Base-by-base conservation (phyloP, 495 filamentous ascomycete genomes). In the Neurospora sp. region DNA sequence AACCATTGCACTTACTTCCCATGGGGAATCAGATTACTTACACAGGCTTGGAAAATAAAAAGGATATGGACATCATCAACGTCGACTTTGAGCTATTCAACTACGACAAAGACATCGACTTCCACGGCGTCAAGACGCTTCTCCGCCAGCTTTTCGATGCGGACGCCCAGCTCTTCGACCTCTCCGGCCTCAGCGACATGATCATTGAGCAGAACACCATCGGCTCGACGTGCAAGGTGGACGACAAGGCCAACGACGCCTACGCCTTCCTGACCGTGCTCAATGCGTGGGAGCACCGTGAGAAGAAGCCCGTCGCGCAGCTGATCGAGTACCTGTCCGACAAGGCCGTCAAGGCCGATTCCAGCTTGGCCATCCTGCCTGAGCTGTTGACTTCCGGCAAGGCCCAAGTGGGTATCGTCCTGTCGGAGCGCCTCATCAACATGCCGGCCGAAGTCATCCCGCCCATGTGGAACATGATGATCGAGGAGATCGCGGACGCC, bases 81-180 rank as follows among this genome's bases (percentile, higher is more conserved):
- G 94, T 98, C 35, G 95, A 98, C 68, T 99, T 99, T 81, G 96
- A 98, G 83, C 97, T 92, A 89, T 98, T 98, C 84, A 96, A 98
- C 84, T 95, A 94, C 73, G 91, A 97, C 76, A 86, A 92, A 6
- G 87, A 91, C 20, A 87, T 95, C 77, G 96, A 99, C 79, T 98
- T 98, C 82, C 94, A 98, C 82, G 96, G 96, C 41, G 85, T 97
- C 74, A 97, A 97, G 81, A 91, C 89, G 35, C 89, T 99, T 9
- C 85, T 98, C 38, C 92, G 94, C 38, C 96, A 98, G 80, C 88
- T 99, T n/a, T 89, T 99, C 82, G 96, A 98, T 81, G 87, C 89
- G 27, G 96, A 98, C 82, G 86, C 90, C 3, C 85, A 91, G 68
- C 86, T 94, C 14, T 93, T 97, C 82, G 91, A 97, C 77, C 86